Percentiles rank a stretch among this genome's conserved stretches.
Conservation (phyloP, 2,329 filamentous ascomycete genomes). For the Penicillium hordei region DNA sequence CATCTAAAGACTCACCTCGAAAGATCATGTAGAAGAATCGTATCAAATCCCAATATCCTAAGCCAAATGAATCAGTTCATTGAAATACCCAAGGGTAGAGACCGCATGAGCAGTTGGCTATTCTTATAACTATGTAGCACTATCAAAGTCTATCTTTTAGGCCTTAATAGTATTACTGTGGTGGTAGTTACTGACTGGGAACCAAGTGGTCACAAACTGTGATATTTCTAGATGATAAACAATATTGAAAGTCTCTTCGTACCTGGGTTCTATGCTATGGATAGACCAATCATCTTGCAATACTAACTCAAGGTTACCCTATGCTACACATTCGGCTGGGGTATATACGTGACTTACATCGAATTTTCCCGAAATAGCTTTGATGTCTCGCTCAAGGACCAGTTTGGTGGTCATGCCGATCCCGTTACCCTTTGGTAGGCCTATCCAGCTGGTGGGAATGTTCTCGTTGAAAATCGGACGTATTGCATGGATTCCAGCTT, state of each 20-base stretch:
- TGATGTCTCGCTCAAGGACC: not conserved
- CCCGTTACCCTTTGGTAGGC: not conserved
- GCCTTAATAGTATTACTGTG: too few species aligned
- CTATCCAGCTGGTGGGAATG: conserved; percentile 3
- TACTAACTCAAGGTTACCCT: not conserved
- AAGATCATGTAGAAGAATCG: too few species aligned
- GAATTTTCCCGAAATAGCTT: conserved; percentile 6
- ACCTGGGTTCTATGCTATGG: not conserved
- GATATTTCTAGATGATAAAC: not conserved
- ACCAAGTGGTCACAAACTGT: not conserved
- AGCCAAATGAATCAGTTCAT: too few species aligned
- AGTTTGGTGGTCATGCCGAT: not conserved
- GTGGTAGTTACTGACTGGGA: too few species aligned
- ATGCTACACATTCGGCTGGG: not conserved
- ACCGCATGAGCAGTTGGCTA: too few species aligned
- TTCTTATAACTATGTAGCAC: too few species aligned
- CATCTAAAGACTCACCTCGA: too few species aligned
- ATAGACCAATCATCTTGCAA: conserved; percentile 7
- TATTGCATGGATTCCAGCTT: conserved; percentile 1
- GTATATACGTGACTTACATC: conserved; percentile 6
- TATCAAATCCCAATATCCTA: too few species aligned
- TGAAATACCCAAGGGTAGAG: too few species aligned
- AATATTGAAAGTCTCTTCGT: not conserved
- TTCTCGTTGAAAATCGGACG: not conserved
- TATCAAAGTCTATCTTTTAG: too few species aligned